phyloP scores from a whole-genome alignment of 441 rosid species.

The Dalechampia spathulata region DNA sequence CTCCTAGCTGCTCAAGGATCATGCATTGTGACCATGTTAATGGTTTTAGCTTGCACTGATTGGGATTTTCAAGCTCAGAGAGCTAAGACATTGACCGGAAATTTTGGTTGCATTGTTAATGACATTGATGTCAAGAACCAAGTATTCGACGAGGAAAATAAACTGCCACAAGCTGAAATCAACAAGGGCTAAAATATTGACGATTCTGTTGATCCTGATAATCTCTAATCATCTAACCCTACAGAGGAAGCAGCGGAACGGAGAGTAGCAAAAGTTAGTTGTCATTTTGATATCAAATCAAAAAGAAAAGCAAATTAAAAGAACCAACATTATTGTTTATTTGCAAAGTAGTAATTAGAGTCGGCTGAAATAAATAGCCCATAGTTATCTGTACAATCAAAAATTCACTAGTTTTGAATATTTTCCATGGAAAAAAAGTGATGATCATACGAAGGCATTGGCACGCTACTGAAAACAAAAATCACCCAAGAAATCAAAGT shows the following conservation, averaged over 20 bases:
- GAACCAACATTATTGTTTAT: not conserved
- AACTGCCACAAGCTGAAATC: conserved; percentile 26
- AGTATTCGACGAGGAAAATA: conserved; percentile 26
- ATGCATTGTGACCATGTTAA: conserved; percentile 62
- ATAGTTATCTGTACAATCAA: not conserved
- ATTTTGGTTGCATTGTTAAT: not conserved
- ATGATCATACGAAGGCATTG: not conserved
- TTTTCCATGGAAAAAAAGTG: not conserved
- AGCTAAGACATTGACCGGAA: conserved; percentile 56
- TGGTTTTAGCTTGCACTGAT: conserved; percentile 56
- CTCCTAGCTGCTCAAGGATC: conserved; percentile 76
- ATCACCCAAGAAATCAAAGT: too few species aligned
- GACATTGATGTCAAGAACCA: too few species aligned
- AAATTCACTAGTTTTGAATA: not conserved
- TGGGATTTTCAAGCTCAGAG: conserved; percentile 67
- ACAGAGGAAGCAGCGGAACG: conserved; percentile 4
- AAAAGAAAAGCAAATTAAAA: not conserved
- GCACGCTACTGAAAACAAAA: too few species aligned
- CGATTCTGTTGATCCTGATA: conserved; percentile 8
- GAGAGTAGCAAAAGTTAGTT: not conserved
- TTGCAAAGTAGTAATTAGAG: not conserved
- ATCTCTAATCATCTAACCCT: conserved; percentile 8
- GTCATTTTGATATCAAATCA: not conserved
- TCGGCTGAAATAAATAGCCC: not conserved
- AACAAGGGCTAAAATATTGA: conserved; percentile 23